Evolutionary conservation across 2,329 filamentous ascomycete genomes (phyloP).

Genomic region (Talaromyces pinophilus): DNA sequence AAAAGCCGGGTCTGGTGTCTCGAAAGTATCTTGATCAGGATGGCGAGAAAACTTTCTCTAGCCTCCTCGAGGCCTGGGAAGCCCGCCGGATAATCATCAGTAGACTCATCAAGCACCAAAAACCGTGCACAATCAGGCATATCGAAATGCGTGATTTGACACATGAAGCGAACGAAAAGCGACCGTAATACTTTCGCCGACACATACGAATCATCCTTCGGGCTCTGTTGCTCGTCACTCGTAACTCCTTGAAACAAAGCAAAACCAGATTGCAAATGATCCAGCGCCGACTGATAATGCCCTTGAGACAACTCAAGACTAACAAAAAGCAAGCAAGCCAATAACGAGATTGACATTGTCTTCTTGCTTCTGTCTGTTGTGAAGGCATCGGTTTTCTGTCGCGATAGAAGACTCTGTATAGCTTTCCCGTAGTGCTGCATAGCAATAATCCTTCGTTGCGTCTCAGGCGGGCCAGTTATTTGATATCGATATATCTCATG

Average conservation of each 20-base stretch:
- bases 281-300: slow-evolving; percentile 12
- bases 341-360: background rate
- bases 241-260: slow-evolving; percentile 10
- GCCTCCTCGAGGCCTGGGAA: slow-evolving; percentile 10
- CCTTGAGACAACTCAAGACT: slow-evolving; percentile 16
- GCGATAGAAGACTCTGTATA: slow-evolving; percentile 9
- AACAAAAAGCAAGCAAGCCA: slow-evolving; percentile 20
- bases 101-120: background rate
- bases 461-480: slow-evolving; percentile 9
- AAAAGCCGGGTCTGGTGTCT: background rate
- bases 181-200: slow-evolving; percentile 13
- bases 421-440: slow-evolving; percentile 19
- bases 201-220: background rate
- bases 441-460: slow-evolving; percentile 8
- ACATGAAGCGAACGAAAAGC: slow-evolving; percentile 19
- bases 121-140: slow-evolving; percentile 17
- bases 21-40: background rate
- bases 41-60: slow-evolving; percentile 8
- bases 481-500: slow-evolving; percentile 18
- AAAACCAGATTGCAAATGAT: slow-evolving; percentile 20
- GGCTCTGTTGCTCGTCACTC: background rate
- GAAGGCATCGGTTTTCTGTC: background rate
- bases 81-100: background rate
- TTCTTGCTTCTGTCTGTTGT: background rate
- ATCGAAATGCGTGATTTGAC: slow-evolving; percentile 21